A percentile compares a stretch with the other conserved stretches of the same genome.
phyloP scores from a whole-genome alignment of 441 rosid genomes.

The Erysimum cheiri region DNA sequence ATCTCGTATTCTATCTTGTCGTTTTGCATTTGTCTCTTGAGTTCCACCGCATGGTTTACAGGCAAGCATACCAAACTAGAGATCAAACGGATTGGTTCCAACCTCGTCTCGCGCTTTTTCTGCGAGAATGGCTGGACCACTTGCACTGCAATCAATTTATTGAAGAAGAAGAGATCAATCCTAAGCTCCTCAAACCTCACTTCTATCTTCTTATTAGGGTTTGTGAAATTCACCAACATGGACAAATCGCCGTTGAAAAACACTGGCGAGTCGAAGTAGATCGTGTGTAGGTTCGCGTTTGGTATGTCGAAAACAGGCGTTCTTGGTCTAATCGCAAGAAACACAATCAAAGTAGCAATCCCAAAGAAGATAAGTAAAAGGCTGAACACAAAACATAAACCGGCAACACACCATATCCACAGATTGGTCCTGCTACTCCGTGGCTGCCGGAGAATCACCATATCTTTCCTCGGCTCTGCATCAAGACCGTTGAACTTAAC shows the following conservation, averaged over 20 bases:
- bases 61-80: conserved; percentile 86
- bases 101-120: conserved; percentile 55
- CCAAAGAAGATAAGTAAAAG: conserved; percentile 77
- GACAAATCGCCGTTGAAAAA: conserved; percentile 73
- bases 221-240: conserved; percentile 72
- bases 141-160: conserved; percentile 65
- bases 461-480: conserved; percentile 39
- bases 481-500: conserved; percentile 39
- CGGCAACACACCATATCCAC: conserved; percentile 72
- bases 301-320: conserved; percentile 74
- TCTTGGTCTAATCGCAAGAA: conserved; percentile 63
- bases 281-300: conserved; percentile 62
- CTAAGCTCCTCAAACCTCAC: conserved; percentile 62
- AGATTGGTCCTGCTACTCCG: conserved; percentile 57
- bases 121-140: conserved; percentile 73
- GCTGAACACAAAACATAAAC: conserved; percentile 73
- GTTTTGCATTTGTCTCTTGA: conserved; percentile 67
- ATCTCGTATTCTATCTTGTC: conserved; percentile 66
- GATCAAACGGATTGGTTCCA: conserved; percentile 63
- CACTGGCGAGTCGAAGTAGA: conserved; percentile 76
- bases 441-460: conserved; percentile 48
- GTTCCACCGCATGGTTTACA: conserved; percentile 55
- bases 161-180: conserved; percentile 69
- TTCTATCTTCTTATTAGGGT: conserved; percentile 73
- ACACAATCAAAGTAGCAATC: conserved; percentile 73